These are phyloP conservation scores for Calamus simplicifolius DNA, from an alignment of 176 grass and related monocot species.

Conservation along the genomic window DNA sequence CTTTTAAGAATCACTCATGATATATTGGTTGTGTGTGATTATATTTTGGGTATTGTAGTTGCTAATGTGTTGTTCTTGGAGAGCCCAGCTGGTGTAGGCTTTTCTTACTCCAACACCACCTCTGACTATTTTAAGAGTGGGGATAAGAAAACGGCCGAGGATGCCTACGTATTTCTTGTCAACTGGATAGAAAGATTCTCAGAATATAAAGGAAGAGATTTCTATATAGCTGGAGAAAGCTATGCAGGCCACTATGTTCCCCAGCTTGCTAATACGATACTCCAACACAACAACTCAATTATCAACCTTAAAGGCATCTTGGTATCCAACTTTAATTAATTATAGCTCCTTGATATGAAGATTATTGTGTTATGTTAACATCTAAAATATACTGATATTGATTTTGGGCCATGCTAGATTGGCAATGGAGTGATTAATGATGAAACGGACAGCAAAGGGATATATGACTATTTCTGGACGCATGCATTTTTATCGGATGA, in stretches of 20 bases:
- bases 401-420: slow-evolving; percentile 26
- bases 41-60: slow-evolving; percentile 16
- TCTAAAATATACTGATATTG: background rate
- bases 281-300: slow-evolving; percentile 26
- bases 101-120: slow-evolving; percentile 94
- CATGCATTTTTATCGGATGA: slow-evolving; percentile 84
- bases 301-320: slow-evolving; percentile 86
- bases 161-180: slow-evolving; percentile 54
- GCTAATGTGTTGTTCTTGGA: slow-evolving; percentile 88
- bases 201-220: slow-evolving; percentile 72
- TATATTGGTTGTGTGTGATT: background rate
- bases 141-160: slow-evolving; percentile 49
- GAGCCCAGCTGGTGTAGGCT: slow-evolving; percentile 87
- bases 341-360: too few relatives aligned
- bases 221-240: slow-evolving; percentile 81
- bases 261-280: slow-evolving; percentile 60
- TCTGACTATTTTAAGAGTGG: slow-evolving; percentile 52
- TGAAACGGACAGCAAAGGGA: slow-evolving; percentile 46
- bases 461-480: slow-evolving; percentile 88
- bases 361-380: too few relatives aligned
- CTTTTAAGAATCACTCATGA: background rate
- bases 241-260: slow-evolving; percentile 88
- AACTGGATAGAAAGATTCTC: slow-evolving; percentile 72
- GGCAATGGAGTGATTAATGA: slow-evolving; percentile 91
- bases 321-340: slow-evolving; percentile 23